Percentiles rank a stretch among this genome's conserved stretches.
Evolutionary conservation across 768 basidiomycete species (phyloP).

Genomic region (Lactarius quietus): DNA sequence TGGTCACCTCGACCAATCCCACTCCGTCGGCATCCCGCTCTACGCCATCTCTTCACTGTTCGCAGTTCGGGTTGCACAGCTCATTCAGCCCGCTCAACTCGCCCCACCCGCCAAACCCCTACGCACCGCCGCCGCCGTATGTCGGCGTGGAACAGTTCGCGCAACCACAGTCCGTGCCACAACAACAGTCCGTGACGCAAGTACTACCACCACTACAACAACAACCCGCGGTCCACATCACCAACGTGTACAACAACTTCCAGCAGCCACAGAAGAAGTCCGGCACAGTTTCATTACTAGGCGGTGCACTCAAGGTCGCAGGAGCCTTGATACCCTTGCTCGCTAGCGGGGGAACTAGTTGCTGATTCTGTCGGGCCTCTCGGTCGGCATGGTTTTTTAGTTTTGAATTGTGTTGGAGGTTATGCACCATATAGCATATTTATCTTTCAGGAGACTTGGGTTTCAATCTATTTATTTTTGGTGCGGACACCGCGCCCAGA

Average conservation of each 20-base stretch:
- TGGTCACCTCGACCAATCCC: neutral
- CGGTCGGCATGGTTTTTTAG: neutral
- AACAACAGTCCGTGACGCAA: too few relatives aligned
- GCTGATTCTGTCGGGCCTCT: neutral
- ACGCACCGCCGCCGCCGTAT: neutral
- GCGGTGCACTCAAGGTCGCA: slow-evolving; percentile 15
- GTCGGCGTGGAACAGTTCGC: neutral
- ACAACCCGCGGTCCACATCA: slow-evolving; percentile 7
- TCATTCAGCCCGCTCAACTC: too few relatives aligned
- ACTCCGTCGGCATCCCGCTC: neutral
- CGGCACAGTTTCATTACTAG: neutral
- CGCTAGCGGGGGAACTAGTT: neutral
- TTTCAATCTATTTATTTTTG: neutral
- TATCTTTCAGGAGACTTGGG: neutral
- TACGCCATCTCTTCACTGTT: neutral
- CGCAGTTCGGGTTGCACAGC: too few relatives aligned
- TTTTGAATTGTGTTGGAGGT: neutral
- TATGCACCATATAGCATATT: neutral
- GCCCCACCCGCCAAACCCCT: neutral
- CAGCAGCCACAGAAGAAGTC: neutral
- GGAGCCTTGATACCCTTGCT: neutral
- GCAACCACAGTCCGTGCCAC: too few relatives aligned
- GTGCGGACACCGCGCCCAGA: neutral
- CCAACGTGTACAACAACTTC: neutral
- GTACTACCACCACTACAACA: neutral